These are phyloP conservation scores for Fusarium albosuccineum DNA, from an alignment of 2,329 filamentous ascomycete species.

Conservation along the genomic window DNA sequence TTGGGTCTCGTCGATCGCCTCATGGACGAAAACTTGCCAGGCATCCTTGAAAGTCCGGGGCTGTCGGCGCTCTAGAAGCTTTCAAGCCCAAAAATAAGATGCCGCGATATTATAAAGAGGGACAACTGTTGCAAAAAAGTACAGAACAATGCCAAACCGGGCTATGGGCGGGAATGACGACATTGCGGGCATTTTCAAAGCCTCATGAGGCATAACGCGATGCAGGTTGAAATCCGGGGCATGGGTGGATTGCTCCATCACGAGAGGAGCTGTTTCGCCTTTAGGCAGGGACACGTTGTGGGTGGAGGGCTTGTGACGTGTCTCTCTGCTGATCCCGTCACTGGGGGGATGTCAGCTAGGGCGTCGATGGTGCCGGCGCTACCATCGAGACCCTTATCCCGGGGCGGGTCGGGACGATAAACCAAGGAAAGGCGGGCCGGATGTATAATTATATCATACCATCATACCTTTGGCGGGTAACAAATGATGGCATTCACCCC, in stretches of 20 bases:
- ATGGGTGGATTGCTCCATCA: constrained; percentile 21
- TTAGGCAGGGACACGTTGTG: constrained; percentile 17
- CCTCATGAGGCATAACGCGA: constrained; percentile 23
- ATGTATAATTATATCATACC: constrained; percentile 31
- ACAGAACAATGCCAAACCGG: constrained; percentile 11
- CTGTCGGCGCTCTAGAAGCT: background rate
- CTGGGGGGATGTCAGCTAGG: constrained; percentile 13
- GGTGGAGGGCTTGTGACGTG: constrained; percentile 40
- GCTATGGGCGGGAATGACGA: constrained; percentile 37
- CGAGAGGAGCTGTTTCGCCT: constrained; percentile 20
- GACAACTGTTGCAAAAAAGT: constrained; percentile 5
- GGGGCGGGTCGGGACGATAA: constrained; percentile 20
- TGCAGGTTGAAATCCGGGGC: constrained; percentile 28
- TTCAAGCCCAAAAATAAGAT: background rate
- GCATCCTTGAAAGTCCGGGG: constrained; percentile 22
- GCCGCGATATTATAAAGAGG: constrained; percentile 9
- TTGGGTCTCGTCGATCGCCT: constrained; percentile 36
- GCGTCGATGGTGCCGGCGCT: background rate
- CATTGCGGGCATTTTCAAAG: constrained; percentile 35
- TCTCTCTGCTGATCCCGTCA: constrained; percentile 42
- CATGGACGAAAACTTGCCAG: constrained; percentile 29
- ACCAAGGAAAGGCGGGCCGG: constrained; percentile 13
- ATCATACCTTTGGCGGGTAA: constrained; percentile 2
- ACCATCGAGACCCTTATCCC: too few species aligned
- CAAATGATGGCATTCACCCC: background rate